A percentile compares a stretch with the other conserved stretches of the same genome.
Evolutionary conservation across 306 rosid genomes (phyloP).

Genomic region (Lithocarpus polystachyus): DNA sequence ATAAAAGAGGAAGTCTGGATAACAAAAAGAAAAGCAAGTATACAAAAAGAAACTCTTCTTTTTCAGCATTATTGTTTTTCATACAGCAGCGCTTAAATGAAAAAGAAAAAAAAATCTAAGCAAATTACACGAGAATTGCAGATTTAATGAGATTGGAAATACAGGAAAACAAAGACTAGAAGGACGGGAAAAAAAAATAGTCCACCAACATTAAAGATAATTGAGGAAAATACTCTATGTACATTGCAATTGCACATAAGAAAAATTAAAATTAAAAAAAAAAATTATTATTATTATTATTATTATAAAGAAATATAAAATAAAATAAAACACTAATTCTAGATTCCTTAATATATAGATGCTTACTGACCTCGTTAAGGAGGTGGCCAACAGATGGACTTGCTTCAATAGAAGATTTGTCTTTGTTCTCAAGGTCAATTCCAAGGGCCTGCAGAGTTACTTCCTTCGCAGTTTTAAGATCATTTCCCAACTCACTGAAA

Average conservation of each 20-base stretch:
- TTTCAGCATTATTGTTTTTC: conserved; percentile 4
- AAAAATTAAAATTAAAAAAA: background rate
- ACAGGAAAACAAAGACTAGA: background rate
- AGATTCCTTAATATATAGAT: background rate
- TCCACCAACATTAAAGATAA: background rate
- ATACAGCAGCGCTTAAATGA: background rate
- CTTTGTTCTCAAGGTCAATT: conserved; percentile 60
- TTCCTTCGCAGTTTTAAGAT: conserved; percentile 70
- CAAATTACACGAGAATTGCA: conserved; percentile 12
- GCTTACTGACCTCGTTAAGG: conserved; percentile 69
- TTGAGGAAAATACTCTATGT: background rate
- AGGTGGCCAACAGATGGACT: conserved; percentile 81
- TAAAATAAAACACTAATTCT: background rate
- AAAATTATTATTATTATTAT: too few relatives aligned
- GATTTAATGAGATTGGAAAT: background rate
- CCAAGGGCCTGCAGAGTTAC: conserved; percentile 53
- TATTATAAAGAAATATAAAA: too few relatives aligned
- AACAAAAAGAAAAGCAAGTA: conserved; percentile 7
- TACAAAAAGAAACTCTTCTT: background rate
- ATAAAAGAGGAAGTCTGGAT: conserved; percentile 17
- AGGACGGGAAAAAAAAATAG: background rate
- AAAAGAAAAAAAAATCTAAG: conserved; percentile 4
- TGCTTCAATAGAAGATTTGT: conserved; percentile 63
- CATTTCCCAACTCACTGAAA: conserved; percentile 61
- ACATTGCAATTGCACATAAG: background rate